These are phyloP conservation scores for Rhizodiscina lignyota DNA, from an alignment of 495 filamentous ascomycete species.

Conservation along the genomic window DNA sequence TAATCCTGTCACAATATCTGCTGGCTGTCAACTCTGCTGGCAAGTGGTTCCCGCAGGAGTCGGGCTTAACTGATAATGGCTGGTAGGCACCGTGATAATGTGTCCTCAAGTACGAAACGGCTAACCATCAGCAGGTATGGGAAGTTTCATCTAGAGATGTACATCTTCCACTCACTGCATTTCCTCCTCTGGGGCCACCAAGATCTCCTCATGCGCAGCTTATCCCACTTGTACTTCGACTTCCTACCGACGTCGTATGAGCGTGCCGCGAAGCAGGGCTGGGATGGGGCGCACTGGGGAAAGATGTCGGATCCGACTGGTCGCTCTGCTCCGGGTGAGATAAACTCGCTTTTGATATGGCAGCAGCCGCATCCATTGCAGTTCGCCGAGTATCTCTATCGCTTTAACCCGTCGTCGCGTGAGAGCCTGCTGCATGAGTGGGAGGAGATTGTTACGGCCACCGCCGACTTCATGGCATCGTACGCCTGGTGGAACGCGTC, in stretches of 20 bases:
- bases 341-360: slow-evolving; percentile 37
- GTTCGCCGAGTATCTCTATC: slow-evolving; percentile 35
- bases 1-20: slow-evolving; percentile 32
- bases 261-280: slow-evolving; percentile 31
- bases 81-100: too few relatives aligned
- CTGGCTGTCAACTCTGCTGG: slow-evolving; percentile 29
- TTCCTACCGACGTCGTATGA: slow-evolving; percentile 26
- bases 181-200: slow-evolving; percentile 36
- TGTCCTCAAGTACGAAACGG: too few relatives aligned
- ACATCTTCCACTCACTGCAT: slow-evolving; percentile 34
- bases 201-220: slow-evolving; percentile 25
- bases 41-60: slow-evolving; percentile 19
- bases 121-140: too few relatives aligned
- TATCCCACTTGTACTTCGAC: slow-evolving; percentile 29
- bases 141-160: slow-evolving; percentile 31
- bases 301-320: slow-evolving; percentile 44
- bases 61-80: slow-evolving; percentile 35
- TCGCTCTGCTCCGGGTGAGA: slow-evolving; percentile 36
- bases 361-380: slow-evolving; percentile 37
- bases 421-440: slow-evolving; percentile 25
- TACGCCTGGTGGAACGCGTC: slow-evolving; percentile 30
- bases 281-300: slow-evolving; percentile 35
- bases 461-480: slow-evolving; percentile 35
- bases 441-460: slow-evolving; percentile 25
- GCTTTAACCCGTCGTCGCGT: slow-evolving; percentile 25